Base-by-base conservation (phyloP, 2,329 filamentous ascomycete species). In the Ampelomyces quisqualis region DNA sequence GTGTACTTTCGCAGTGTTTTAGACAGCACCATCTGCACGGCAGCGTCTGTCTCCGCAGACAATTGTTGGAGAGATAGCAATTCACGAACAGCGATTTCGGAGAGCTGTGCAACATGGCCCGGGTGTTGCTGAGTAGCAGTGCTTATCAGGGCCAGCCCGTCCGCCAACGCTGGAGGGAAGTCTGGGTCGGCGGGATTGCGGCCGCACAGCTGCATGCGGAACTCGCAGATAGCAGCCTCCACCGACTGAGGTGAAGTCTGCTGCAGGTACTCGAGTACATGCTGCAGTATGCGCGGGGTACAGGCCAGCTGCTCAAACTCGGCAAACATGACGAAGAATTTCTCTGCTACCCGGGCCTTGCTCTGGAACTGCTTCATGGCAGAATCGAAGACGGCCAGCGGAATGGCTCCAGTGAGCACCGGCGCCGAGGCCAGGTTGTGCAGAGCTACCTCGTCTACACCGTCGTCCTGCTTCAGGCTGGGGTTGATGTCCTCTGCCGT, bases 401-500 rank as follows among this genome's bases (percentile, higher is more conserved):
- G 90, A 53, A 98, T 95, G 11, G 89, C 93, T n/a, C 93, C 93
- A 45, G 86, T 88, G 49, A 96, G 77, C 7, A 89, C 89, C 3
- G 91, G 90, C 33, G 90, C 91, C 42, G 77, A 73, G 24, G 79
- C 78, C 11, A 86, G 70, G 47, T 81, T 82, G 59, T 85, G 76
- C 49, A 95, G 72, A 38, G 76, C 75, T 53, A 73, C 68, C 57
- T 81, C 72, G 39, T 77, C 70, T 41, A 70, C 61, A 37, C 70
- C 66, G 39, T 69, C 77, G 66, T 77, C 64, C 62, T 77, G 71
- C 50, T 73, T 39, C 28, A 71, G 70, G 69, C 56, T 80, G 4
- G 81, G 75, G 39, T 80, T 75, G 50, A 84, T 71, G 47, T 85
- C 82, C 36, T 83, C 81, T 7, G 77, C 79, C 1, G 81, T 83